Base-by-base conservation (phyloP, 2,329 filamentous ascomycete genomes). In the Juglanconis sp. region DNA sequence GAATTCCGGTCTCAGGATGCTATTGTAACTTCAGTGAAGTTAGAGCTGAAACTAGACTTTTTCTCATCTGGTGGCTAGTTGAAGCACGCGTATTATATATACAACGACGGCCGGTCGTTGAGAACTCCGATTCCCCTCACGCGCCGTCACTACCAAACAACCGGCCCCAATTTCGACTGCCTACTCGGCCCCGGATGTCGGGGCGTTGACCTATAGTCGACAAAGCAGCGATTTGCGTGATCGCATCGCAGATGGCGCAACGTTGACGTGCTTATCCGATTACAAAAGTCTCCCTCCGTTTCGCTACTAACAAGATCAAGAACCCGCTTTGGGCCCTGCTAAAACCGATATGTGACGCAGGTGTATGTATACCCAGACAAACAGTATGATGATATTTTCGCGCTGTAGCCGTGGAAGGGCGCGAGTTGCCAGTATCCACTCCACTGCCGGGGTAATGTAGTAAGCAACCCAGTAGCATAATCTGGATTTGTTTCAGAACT, bases 241-340 rank as follows among this genome's bases (percentile, higher is more conserved):
- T 56, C 47, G n/a, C 13, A 50, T 49, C 34, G 46, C 24, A 50
- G 34, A 56, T 56, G 54, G 54, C 54, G 54, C 46, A 38, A 56
- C 35, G 34, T 49, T 56, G 54, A 56, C 54, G 54, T 56, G 54
- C 54, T 56, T 50, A 56, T 56, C 46, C 32, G 30, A 50, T 56
- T 32, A 32, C 36, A 40, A 48, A 48, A 5, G 32, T 36, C 42
- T 13, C n/a, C 32, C 31, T 35, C 44, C 6, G 24, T 48, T 48
- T 47, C 32, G 42, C 54, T 30, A 13, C 10, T 17, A 24, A 13
- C 40, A 44, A 44, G 10, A 15, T 44, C 15, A 13, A 44, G 15
- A 17, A 44, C 11, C 10, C 10, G 10, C 10, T 15, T 44, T 44
- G 11, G 8, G 15, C 5, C 5, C 15, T 15, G 35, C 35, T 38